Evolutionary conservation across 139 green algal species (phyloP).

Genomic region (Tetraselmis chui): DNA sequence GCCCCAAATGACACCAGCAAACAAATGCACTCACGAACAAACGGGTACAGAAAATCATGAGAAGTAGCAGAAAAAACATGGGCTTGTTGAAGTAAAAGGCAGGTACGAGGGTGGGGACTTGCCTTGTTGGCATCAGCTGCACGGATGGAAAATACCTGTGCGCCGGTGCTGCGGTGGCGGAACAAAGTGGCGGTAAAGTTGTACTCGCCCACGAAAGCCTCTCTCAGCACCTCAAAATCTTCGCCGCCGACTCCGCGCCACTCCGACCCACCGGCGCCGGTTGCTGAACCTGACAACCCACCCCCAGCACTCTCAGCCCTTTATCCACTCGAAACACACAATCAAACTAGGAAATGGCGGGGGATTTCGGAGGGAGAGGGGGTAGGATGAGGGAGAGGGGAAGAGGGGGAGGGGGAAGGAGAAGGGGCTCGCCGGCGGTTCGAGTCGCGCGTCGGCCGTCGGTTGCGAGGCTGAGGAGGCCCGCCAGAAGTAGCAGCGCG

Average conservation of each 20-base stretch:
- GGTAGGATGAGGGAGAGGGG: background rate
- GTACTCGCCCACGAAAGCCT: background rate
- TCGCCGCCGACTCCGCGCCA: background rate
- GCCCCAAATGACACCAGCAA: too few species aligned
- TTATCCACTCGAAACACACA: too few species aligned
- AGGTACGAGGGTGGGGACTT: background rate
- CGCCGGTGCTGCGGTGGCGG: background rate
- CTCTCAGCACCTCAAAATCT: background rate
- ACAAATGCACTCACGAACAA: too few species aligned
- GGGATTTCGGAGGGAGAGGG: background rate
- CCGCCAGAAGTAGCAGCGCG: background rate
- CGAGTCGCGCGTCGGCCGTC: background rate
- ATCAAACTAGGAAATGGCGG: background rate
- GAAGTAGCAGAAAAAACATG: too few species aligned
- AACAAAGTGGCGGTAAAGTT: background rate
- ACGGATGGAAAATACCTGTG: background rate
- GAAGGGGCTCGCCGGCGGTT: background rate
- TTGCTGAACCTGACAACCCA: too few species aligned
- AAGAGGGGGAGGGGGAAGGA: background rate
- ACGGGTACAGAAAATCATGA: too few species aligned
- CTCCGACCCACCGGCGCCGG: background rate
- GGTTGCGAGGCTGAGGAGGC: background rate
- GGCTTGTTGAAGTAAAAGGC: too few species aligned
- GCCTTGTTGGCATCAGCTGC: background rate
- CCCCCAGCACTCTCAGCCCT: too few species aligned